phyloP scores from a whole-genome alignment of 1,139 yeast species.

The Saccharomyces pastorianus region DNA sequence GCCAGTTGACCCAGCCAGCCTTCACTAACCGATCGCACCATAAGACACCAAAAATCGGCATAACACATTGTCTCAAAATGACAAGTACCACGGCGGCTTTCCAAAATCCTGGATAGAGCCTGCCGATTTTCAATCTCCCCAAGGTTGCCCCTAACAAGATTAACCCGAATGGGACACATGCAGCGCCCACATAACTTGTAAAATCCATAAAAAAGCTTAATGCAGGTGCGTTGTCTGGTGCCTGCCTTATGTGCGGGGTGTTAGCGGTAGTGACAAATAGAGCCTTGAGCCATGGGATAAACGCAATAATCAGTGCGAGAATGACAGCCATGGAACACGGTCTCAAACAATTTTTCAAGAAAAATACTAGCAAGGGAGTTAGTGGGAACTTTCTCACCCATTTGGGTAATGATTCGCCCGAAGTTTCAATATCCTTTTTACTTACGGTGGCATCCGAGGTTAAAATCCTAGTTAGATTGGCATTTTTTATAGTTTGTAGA shows the following conservation, averaged over 20 bases:
- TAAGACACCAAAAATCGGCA: conserved; percentile 53
- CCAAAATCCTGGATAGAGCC: conserved; percentile 63
- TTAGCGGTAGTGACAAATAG: conserved; percentile 46
- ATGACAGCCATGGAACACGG: conserved; percentile 66
- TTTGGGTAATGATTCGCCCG: conserved; percentile 25
- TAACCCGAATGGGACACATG: conserved; percentile 79
- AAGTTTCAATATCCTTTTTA: conserved; percentile 26
- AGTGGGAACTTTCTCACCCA: conserved; percentile 26
- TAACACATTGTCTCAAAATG: conserved; percentile 38
- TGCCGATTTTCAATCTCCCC: conserved; percentile 54
- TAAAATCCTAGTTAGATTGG: conserved; percentile 27
- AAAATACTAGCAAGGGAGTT: conserved; percentile 28
- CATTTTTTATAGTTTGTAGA: conserved; percentile 6
- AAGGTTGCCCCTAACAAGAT: conserved; percentile 75
- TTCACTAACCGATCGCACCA: conserved; percentile 41
- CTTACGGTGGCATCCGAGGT: conserved; percentile 32
- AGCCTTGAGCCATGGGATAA: conserved; percentile 83
- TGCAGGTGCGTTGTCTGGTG: conserved; percentile 79
- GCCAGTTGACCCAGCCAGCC: conserved; percentile 40
- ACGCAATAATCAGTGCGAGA: conserved; percentile 55
- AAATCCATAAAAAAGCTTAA: conserved; percentile 74
- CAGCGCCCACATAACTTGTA: conserved; percentile 66
- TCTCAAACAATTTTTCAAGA: conserved; percentile 53
- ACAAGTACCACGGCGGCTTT: conserved; percentile 41
- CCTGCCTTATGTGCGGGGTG: conserved; percentile 42